Conservation (phyloP, 371 early-diverging fungal species). For the Vairimorpha necatrix region DNA sequence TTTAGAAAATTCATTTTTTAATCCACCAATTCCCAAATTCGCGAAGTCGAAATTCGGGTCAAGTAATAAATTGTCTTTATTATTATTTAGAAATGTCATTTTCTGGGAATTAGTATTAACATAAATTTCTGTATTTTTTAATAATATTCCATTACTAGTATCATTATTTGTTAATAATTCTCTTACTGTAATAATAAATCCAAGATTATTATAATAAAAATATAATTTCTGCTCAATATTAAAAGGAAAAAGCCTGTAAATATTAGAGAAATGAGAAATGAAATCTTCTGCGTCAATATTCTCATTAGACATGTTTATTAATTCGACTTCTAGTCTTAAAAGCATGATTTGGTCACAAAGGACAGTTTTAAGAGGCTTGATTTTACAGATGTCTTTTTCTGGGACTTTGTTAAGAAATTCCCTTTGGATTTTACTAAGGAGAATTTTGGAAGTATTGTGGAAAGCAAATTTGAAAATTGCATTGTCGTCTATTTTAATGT, state of each 20-base stretch:
- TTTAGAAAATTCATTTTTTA: constrained; percentile 86
- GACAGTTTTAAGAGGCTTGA: constrained; percentile 21
- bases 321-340: constrained; percentile 27
- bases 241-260: constrained; percentile 44
- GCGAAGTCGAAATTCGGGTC: constrained; percentile 92
- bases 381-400: constrained; percentile 25
- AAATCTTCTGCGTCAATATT: constrained; percentile 49
- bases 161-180: constrained; percentile 44
- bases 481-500: constrained; percentile 27
- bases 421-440: constrained; percentile 45
- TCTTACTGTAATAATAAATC: constrained; percentile 32
- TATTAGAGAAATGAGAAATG: constrained; percentile 22
- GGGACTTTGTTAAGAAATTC: constrained; percentile 44
- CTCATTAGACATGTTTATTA: constrained; percentile 20
- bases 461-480: constrained; percentile 22
- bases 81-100: constrained; percentile 35
- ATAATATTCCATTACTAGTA: constrained; percentile 38
- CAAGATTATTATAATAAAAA: constrained; percentile 29
- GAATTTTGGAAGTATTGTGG: constrained; percentile 1
- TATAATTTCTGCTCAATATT: constrained; percentile 51
- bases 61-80: constrained; percentile 45
- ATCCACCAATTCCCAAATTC: constrained; percentile 96
- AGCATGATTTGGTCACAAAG: constrained; percentile 40
- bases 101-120: constrained; percentile 33
- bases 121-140: constrained; percentile 45